phyloP scores from a whole-genome alignment of 2,329 filamentous ascomycete genomes.

The Ceratocystis cacaofunesta region DNA sequence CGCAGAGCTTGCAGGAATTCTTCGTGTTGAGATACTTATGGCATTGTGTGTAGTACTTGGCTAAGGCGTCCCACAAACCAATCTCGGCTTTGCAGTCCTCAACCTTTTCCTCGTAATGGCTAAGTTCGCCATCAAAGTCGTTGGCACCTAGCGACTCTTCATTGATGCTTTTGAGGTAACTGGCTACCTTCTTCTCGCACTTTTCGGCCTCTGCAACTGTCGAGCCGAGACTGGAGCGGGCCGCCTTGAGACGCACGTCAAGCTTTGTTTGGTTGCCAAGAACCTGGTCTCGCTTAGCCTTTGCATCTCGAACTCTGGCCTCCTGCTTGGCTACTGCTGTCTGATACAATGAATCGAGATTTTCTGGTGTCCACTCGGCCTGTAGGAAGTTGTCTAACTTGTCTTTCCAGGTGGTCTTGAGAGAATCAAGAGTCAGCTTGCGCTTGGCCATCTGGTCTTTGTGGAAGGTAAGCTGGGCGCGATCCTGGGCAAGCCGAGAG shows the following conservation, averaged over 20 bases:
- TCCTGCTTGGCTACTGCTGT: slow-evolving; percentile 42
- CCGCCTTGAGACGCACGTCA: slow-evolving; percentile 54
- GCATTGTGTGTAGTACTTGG: slow-evolving; percentile 57
- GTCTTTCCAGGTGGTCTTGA: slow-evolving; percentile 58
- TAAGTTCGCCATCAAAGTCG: slow-evolving; percentile 38
- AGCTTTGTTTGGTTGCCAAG: slow-evolving; percentile 61
- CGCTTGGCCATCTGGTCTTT: slow-evolving; percentile 66
- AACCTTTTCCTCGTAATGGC: slow-evolving; percentile 39
- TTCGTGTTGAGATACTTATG: slow-evolving; percentile 49
- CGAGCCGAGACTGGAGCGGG: slow-evolving; percentile 48
- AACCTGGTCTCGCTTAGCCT: slow-evolving; percentile 54
- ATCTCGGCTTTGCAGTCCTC: slow-evolving; percentile 50
- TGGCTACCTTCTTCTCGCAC: slow-evolving; percentile 42
- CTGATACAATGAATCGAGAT: slow-evolving; percentile 58
- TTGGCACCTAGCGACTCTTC: slow-evolving; percentile 33
- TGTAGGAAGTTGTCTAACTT: slow-evolving; percentile 54
- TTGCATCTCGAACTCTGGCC: slow-evolving; percentile 45
- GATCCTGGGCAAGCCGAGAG: slow-evolving; percentile 64
- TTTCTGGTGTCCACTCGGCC: slow-evolving; percentile 50
- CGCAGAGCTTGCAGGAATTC: slow-evolving; percentile 64
- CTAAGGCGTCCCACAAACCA: slow-evolving; percentile 52
- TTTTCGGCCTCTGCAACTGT: slow-evolving; percentile 47
- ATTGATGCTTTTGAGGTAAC: slow-evolving; percentile 32
- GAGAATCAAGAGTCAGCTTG: slow-evolving; percentile 59
- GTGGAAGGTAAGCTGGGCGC: slow-evolving; percentile 69